phyloP scores from a whole-genome alignment of 345 rosid genomes.

The Citrus trifoliata region DNA sequence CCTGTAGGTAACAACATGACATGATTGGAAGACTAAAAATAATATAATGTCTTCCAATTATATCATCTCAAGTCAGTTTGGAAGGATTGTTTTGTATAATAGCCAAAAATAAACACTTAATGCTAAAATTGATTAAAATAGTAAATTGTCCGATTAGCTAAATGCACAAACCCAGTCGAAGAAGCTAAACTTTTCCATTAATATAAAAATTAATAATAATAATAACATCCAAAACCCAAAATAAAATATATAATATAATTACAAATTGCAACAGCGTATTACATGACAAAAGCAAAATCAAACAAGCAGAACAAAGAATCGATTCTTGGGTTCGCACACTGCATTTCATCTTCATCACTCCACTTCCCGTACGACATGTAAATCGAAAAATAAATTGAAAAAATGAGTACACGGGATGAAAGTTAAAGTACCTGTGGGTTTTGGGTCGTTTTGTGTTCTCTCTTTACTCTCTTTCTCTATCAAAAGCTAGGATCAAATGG shows the following conservation, averaged over 20 bases:
- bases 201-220: not conserved
- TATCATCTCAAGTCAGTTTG: too few species aligned
- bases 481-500: not conserved
- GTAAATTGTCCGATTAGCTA: not conserved
- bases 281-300: not conserved
- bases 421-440: conserved; percentile 11
- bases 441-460: not conserved
- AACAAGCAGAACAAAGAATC: not conserved
- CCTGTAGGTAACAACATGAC: too few species aligned
- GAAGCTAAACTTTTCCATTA: not conserved
- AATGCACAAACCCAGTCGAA: not conserved
- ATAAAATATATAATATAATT: not conserved
- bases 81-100: too few species aligned
- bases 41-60: too few species aligned
- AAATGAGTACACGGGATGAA: not conserved
- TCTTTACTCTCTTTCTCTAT: conserved; percentile 1
- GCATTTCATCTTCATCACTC: not conserved
- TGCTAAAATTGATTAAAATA: not conserved
- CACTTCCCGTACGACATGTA: not conserved
- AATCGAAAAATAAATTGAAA: too few species aligned
- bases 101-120: not conserved
- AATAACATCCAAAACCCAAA: not conserved
- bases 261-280: not conserved
- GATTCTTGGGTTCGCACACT: not conserved
- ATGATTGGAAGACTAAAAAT: too few species aligned